Conservation (phyloP, 1,284 basidiomycete genomes). For the Cutaneotrichosporon daszewskae region DNA sequence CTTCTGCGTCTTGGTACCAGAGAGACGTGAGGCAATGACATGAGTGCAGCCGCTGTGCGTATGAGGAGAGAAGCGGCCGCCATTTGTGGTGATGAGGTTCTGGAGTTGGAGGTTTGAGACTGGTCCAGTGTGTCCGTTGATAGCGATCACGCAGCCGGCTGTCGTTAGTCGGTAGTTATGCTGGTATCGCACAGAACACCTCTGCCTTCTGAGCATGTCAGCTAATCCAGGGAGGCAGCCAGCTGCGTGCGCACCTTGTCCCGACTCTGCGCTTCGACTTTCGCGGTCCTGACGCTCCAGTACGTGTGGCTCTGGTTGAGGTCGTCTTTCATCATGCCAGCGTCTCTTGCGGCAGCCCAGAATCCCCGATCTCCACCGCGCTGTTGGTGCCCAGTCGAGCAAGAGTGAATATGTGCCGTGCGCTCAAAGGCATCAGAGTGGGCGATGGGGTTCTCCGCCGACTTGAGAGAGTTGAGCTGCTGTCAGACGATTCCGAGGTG, state of each 20-base stretch:
- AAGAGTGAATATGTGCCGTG: constrained; percentile 41
- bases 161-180: constrained; percentile 4
- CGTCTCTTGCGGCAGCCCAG: constrained; percentile 4
- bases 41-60: constrained; percentile 40
- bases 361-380: constrained; percentile 36
- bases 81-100: constrained; percentile 43
- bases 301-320: constrained; percentile 31
- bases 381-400: constrained; percentile 42
- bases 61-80: constrained; percentile 36
- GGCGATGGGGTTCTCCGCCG: constrained; percentile 37
- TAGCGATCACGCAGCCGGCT: constrained; percentile 42
- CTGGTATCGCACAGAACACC: neutral
- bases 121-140: constrained; percentile 46
- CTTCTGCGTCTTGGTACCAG: constrained; percentile 45
- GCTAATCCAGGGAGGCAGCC: neutral
- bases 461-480: constrained; percentile 31
- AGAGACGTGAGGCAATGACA: constrained; percentile 41
- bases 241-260: constrained; percentile 23
- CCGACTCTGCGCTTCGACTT: constrained; percentile 36
- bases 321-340: neutral
- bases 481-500: neutral
- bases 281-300: constrained; percentile 38
- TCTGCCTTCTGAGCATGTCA: constrained; percentile 1
- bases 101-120: constrained; percentile 47
- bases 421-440: constrained; percentile 38